Evolutionary conservation across 345 rosid species (phyloP).

Genomic region (Moringa oleifera): DNA sequence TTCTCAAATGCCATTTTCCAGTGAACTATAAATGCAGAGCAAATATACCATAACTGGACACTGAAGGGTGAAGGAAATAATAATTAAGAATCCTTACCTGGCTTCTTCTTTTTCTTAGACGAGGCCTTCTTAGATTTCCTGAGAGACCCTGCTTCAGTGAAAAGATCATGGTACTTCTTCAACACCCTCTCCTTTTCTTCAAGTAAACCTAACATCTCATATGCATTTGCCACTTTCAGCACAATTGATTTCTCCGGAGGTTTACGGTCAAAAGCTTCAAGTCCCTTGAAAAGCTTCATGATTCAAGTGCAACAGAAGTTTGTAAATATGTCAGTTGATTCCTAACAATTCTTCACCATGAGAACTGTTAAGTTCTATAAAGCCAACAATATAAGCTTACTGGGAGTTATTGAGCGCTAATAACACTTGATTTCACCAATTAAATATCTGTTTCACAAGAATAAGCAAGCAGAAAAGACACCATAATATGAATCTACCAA

Average conservation of each 20-base stretch:
- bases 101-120: constrained; percentile 35
- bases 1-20: background rate
- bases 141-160: constrained; percentile 18
- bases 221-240: constrained; percentile 76
- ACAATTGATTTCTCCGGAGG: constrained; percentile 72
- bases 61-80: background rate
- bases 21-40: background rate
- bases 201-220: constrained; percentile 54
- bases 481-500: no score
- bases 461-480: no score
- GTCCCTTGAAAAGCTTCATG: constrained; percentile 67
- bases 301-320: constrained; percentile 5
- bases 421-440: no score
- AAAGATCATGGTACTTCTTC: constrained; percentile 54
- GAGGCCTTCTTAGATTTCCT: constrained; percentile 29
- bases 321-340: background rate
- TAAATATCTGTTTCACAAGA: no score
- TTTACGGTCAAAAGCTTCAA: constrained; percentile 78
- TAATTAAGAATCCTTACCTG: constrained; percentile 24
- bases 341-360: no score
- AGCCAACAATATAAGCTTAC: no score
- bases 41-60: background rate
- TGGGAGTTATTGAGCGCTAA: no score
- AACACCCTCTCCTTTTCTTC: constrained; percentile 64
- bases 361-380: no score